phyloP scores from a whole-genome alignment of 768 basidiomycete species.

The Termitomyces sp. region DNA sequence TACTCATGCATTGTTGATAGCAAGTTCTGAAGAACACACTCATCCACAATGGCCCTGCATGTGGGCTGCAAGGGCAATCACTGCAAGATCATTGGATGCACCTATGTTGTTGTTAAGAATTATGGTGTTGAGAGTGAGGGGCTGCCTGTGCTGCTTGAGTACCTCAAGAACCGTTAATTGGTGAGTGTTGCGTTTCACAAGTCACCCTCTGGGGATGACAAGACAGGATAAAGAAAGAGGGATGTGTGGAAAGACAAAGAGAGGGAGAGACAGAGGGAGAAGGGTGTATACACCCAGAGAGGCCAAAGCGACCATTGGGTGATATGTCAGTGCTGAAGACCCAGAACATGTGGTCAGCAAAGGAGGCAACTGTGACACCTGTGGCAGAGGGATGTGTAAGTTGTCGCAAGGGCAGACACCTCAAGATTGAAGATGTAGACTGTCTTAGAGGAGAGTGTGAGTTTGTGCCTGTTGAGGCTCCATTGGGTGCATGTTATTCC shows the following conservation, averaged over 20 bases:
- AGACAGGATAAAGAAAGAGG: too few species aligned
- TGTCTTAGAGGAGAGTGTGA: constrained; percentile 79
- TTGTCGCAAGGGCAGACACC: constrained; percentile 54
- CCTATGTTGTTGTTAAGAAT: constrained; percentile 96
- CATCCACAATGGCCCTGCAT: constrained; percentile 96
- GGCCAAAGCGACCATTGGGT: too few species aligned
- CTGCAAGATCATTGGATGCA: constrained; percentile 90
- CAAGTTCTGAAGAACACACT: constrained; percentile 99
- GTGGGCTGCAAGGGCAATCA: constrained; percentile 97
- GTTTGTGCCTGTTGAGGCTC: constrained; percentile 83
- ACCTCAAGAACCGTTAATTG: constrained; percentile 91
- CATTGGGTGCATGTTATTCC: constrained; percentile 31
- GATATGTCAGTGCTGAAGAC: constrained; percentile 80
- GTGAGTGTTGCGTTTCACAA: constrained; percentile 11
- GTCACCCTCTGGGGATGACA: constrained; percentile 66
- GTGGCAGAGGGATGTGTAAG: constrained; percentile 69
- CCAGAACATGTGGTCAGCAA: constrained; percentile 90
- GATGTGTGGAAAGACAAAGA: not conserved
- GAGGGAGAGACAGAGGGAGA: not conserved
- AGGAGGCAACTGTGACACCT: constrained; percentile 81
- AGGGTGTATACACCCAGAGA: constrained; percentile 60
- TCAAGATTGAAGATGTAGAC: constrained; percentile 85
- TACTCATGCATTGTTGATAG: constrained; percentile 33
- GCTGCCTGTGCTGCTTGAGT: constrained; percentile 87
- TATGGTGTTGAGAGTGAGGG: constrained; percentile 95